Evolutionary conservation across 208 protist species (phyloP), one percentile per base, ranked within the genome.

Genomic region (Leishmania braziliensis): DNA sequence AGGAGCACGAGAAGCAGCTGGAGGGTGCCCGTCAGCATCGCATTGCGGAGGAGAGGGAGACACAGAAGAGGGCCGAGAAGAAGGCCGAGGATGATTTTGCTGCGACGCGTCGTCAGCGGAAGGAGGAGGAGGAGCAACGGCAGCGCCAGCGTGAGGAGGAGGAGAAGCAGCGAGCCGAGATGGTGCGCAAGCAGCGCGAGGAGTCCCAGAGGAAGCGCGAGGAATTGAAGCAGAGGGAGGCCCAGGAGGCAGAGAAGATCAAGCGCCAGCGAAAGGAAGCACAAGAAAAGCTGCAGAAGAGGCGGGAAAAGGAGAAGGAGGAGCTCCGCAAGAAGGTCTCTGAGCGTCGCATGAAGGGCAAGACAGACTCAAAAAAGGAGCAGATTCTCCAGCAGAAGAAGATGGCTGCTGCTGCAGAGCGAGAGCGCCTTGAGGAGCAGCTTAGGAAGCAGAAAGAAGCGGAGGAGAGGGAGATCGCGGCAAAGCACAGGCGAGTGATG

Each of bases 391-490:
- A 87, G 72, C 82, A 87, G 69, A 86, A 89, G 65, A 74, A 73
- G 65, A 85, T 76, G 76, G 79, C 79, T 4, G 85, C 81, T 50
- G 86, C 86, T 0, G 84, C 86, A 75, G 86, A 89, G 82, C 80
- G 82, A 8, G 80, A 90, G 75, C 86, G 78, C 14, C 36, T 82
- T 53, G 86, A 91, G 75, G 81, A 81, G 80, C 84, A 88, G 83
- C 84, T 63, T 9, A 86, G 87, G 75, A 82, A 85, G 66, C 80
- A 71, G 62, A 84, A 90, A 68, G 92, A 95, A 79, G 85, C 83
- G 68, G 75, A 86, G 79, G 87, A 91, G 70, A 48, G 43, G 63
- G 80, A 87, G 73, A 58, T 91, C 23, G 90, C 92, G 76, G 87
- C 86, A 78, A 91, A 93, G 82, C 89, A 65, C 12, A 79, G 79